A percentile compares a stretch with the other conserved stretches of the same genome.
These are phyloP conservation scores for Gentiana straminea DNA, from an alignment of 257 asterid genomes.

Conservation along the genomic window DNA sequence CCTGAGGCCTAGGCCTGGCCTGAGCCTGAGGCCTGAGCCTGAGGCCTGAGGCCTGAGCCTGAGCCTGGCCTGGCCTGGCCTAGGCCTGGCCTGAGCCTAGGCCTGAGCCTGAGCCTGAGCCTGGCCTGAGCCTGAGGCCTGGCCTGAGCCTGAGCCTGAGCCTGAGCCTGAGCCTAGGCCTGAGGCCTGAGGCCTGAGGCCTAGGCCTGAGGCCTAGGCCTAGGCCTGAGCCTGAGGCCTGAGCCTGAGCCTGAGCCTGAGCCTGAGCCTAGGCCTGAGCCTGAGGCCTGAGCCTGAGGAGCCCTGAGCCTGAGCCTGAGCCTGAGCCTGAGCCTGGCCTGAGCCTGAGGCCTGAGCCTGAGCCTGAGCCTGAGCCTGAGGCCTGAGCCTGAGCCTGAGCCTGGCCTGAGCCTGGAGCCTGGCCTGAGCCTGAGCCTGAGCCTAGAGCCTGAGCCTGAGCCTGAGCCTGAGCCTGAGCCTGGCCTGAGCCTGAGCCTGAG, in stretches of 20 bases:
- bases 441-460: background rate
- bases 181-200: too few relatives aligned
- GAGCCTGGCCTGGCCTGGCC: constrained; percentile 1
- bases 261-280: too few relatives aligned
- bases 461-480: background rate
- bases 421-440: background rate
- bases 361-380: too few relatives aligned
- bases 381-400: background rate
- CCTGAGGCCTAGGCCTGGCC: constrained; percentile 2
- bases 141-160: background rate
- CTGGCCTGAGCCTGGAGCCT: background rate
- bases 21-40: too few relatives aligned
- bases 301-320: background rate
- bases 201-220: too few relatives aligned
- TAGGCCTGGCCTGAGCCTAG: background rate
- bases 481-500: constrained; percentile 7
- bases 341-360: too few relatives aligned
- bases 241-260: background rate
- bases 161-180: background rate
- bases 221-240: too few relatives aligned
- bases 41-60: too few relatives aligned
- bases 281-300: too few relatives aligned
- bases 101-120: background rate
- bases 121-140: background rate
- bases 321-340: background rate